Conservation (phyloP, 768 basidiomycete species). For the Hygrophoropsis aurantiaca region DNA sequence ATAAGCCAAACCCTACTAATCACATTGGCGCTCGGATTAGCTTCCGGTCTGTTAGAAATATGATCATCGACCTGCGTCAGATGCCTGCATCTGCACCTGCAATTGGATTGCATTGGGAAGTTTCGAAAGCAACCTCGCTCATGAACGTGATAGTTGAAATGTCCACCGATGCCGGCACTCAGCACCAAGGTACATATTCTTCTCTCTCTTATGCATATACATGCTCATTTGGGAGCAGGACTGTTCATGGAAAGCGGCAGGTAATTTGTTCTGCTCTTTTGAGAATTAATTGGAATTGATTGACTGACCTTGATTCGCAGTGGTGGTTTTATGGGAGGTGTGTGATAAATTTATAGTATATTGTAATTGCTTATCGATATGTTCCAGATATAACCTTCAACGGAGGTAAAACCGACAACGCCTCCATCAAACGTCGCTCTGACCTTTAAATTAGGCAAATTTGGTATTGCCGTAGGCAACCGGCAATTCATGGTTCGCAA, state of each 20-base stretch:
- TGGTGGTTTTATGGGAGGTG: conserved; percentile 50
- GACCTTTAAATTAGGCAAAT: conserved; percentile 20
- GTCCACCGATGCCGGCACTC: conserved; percentile 56
- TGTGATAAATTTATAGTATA: background rate
- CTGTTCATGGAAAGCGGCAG: conserved; percentile 47
- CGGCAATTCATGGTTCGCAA: conserved; percentile 58
- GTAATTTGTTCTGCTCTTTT: conserved; percentile 9
- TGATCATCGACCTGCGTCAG: conserved; percentile 56
- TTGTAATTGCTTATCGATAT: background rate
- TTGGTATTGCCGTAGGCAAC: conserved; percentile 36
- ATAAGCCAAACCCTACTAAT: background rate
- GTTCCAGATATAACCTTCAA: conserved; percentile 38
- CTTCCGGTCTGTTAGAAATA: conserved; percentile 68
- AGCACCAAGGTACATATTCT: conserved; percentile 53
- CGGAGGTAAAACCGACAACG: conserved; percentile 28
- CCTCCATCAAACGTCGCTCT: background rate
- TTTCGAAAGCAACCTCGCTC: conserved; percentile 71
- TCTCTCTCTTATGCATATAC: background rate
- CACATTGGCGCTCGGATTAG: conserved; percentile 26
- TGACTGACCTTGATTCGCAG: conserved; percentile 11
- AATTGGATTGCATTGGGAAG: conserved; percentile 80
- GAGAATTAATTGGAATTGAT: background rate
- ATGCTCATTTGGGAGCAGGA: conserved; percentile 26
- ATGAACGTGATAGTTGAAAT: conserved; percentile 68
- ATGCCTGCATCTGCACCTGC: conserved; percentile 50